Conservation (phyloP, 805 yeast species). For the Starmerella lactis-condensi region DNA sequence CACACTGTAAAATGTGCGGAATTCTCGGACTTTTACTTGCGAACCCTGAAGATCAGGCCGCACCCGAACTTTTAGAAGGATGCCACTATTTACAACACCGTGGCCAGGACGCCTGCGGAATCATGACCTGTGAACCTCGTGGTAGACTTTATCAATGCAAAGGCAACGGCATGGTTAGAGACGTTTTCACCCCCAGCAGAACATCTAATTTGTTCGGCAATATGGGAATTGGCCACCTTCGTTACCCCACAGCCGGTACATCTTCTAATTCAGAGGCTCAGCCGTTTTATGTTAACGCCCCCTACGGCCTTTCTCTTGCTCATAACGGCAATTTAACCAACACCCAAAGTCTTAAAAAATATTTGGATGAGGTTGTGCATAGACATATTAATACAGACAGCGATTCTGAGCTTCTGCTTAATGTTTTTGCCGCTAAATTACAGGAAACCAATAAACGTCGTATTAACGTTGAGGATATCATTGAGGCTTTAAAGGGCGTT, state of each 20-base stretch:
- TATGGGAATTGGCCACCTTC: conserved; percentile 85
- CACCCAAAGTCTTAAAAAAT: conserved; percentile 52
- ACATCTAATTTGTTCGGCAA: conserved; percentile 68
- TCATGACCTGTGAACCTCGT: conserved; percentile 81
- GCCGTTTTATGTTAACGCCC: conserved; percentile 94
- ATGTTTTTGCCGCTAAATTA: conserved; percentile 78
- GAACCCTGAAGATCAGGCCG: conserved; percentile 52
- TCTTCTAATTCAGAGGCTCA: conserved; percentile 94
- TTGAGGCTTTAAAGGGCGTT: conserved; percentile 69
- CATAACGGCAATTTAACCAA: conserved; percentile 94
- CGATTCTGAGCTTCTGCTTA: conserved; percentile 78
- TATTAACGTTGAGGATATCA: conserved; percentile 77
- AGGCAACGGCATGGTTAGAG: conserved; percentile 97
- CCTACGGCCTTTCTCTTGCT: conserved; percentile 76
- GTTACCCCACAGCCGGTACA: conserved; percentile 97
- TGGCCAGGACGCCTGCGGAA: conserved; percentile 99
- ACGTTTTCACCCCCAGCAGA: conserved; percentile 76
- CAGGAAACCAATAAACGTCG: conserved; percentile 84
- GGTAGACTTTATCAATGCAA: conserved; percentile 94
- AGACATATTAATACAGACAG: conserved; percentile 95
- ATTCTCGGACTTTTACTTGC: conserved; percentile 74
- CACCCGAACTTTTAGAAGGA: conserved; percentile 83
- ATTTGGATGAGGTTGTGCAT: conserved; percentile 83
- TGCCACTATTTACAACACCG: conserved; percentile 85
- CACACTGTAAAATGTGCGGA: conserved; percentile 65